Percentiles rank a stretch among this genome's conserved stretches.
Conservation (phyloP, 257 asterid genomes). For the Buddleja alternifolia region DNA sequence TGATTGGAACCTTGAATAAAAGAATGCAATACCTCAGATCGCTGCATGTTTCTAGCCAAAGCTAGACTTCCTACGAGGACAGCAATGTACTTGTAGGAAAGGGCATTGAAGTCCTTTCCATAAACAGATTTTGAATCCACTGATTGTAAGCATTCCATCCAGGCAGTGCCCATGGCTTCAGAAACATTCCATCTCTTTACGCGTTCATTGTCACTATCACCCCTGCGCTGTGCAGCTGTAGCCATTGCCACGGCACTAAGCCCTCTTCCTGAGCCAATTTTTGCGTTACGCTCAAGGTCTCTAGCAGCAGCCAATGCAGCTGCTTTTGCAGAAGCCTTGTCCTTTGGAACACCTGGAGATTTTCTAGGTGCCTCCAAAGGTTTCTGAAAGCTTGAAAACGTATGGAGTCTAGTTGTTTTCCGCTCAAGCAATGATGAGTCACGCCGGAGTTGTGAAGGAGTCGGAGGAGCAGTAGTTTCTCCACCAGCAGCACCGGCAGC, state of each 20-base stretch:
- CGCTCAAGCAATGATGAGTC: slow-evolving; percentile 93
- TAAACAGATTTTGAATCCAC: slow-evolving; percentile 93
- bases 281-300: slow-evolving; percentile 96
- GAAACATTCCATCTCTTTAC: slow-evolving; percentile 96
- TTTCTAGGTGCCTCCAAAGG: slow-evolving; percentile 77
- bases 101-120: slow-evolving; percentile 91
- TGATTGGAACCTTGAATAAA: slow-evolving; percentile 24
- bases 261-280: slow-evolving; percentile 99
- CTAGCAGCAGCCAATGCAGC: slow-evolving; percentile 99
- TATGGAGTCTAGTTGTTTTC: slow-evolving; percentile 74
- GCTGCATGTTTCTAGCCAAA: slow-evolving; percentile 96
- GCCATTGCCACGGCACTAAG: slow-evolving; percentile 99
- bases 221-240: slow-evolving; percentile 89
- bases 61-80: slow-evolving; percentile 98
- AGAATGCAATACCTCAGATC: slow-evolving; percentile 75
- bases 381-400: slow-evolving; percentile 94
- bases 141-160: slow-evolving; percentile 95
- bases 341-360: slow-evolving; percentile 77
- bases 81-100: slow-evolving; percentile 88
- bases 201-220: slow-evolving; percentile 78
- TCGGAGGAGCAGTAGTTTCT: slow-evolving; percentile 67
- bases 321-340: slow-evolving; percentile 97
- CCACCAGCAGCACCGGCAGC: slow-evolving; percentile 99
- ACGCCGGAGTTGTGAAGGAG: slow-evolving; percentile 78
- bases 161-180: slow-evolving; percentile 98